A percentile compares a stretch with the other conserved stretches of the same genome.
These are phyloP conservation scores for Diatrype stigma DNA, from an alignment of 2,329 filamentous ascomycete genomes.

Conservation along the genomic window DNA sequence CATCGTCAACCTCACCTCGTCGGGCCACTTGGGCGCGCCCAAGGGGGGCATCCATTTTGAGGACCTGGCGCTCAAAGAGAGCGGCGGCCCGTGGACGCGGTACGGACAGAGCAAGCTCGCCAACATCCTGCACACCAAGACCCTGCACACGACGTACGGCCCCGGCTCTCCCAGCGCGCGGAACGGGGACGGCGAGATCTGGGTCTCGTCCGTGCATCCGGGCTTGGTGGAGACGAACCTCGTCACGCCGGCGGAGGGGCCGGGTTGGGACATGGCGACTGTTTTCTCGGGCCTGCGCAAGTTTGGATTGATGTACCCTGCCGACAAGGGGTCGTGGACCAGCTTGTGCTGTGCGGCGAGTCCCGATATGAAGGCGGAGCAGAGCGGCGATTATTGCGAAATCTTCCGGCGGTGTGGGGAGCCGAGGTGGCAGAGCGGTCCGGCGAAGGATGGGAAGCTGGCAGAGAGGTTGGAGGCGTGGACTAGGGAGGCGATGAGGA, in stretches of 20 bases:
- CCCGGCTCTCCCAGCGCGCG: constrained; percentile 22
- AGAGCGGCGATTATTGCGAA: constrained; percentile 32
- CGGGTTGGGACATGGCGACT: constrained; percentile 3
- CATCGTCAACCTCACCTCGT: constrained; percentile 26
- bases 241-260: constrained; percentile 7
- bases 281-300: constrained; percentile 8
- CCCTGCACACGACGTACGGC: constrained; percentile 31
- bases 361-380: constrained; percentile 31
- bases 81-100: constrained; percentile 18
- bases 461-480: constrained; percentile 30
- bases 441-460: constrained; percentile 30
- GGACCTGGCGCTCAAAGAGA: constrained; percentile 15
- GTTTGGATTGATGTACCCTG: constrained; percentile 20
- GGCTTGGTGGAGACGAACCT: constrained; percentile 34
- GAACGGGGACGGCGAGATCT: constrained; percentile 32
- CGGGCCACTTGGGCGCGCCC: constrained; percentile 22
- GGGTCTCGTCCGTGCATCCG: constrained; percentile 34
- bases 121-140: constrained; percentile 38
- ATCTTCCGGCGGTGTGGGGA: constrained; percentile 25
- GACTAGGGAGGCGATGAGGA: constrained; percentile 28
- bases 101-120: constrained; percentile 45
- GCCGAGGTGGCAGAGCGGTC: constrained; percentile 28
- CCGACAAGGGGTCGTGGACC: constrained; percentile 32
- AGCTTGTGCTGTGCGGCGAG: constrained; percentile 34
- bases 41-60: constrained; percentile 21